phyloP scores from a whole-genome alignment of 1,284 basidiomycete genomes.

The Ganoderma multipileum region DNA sequence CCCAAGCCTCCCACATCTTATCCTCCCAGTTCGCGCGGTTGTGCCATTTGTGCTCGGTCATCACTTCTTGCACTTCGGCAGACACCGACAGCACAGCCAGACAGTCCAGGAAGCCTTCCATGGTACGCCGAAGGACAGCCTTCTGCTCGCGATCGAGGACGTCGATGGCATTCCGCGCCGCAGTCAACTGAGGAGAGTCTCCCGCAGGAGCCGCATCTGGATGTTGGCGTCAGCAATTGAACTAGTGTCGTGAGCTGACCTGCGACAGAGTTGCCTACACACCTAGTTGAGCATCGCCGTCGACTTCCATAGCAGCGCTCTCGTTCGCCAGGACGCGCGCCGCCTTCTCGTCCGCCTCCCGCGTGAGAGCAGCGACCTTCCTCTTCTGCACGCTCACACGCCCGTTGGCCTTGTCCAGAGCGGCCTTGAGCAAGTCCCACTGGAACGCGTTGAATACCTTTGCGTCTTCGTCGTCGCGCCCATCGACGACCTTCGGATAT shows the following conservation, averaged over 20 bases:
- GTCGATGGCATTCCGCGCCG: constrained; percentile 75
- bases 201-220: constrained; percentile 56
- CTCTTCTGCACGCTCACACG: constrained; percentile 79
- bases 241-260: not conserved
- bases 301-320: constrained; percentile 68
- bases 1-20: constrained; percentile 81
- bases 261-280: not conserved
- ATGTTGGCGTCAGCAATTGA: constrained; percentile 16
- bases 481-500: constrained; percentile 39
- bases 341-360: constrained; percentile 86
- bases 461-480: constrained; percentile 41
- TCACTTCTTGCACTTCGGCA: constrained; percentile 52
- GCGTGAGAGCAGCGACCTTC: constrained; percentile 75
- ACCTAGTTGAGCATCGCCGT: constrained; percentile 69
- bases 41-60: constrained; percentile 70
- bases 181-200: constrained; percentile 70
- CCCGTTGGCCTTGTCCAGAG: constrained; percentile 89
- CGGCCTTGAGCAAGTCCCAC: constrained; percentile 85
- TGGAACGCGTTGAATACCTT: constrained; percentile 62
- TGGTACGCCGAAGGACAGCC: constrained; percentile 65
- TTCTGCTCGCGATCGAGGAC: constrained; percentile 79
- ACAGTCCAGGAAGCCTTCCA: constrained; percentile 75
- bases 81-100: constrained; percentile 57
- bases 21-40: constrained; percentile 72
- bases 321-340: constrained; percentile 75